Base-by-base conservation (phyloP, 2,329 filamentous ascomycete genomes). In the Hymenoscyphus infarciens region DNA sequence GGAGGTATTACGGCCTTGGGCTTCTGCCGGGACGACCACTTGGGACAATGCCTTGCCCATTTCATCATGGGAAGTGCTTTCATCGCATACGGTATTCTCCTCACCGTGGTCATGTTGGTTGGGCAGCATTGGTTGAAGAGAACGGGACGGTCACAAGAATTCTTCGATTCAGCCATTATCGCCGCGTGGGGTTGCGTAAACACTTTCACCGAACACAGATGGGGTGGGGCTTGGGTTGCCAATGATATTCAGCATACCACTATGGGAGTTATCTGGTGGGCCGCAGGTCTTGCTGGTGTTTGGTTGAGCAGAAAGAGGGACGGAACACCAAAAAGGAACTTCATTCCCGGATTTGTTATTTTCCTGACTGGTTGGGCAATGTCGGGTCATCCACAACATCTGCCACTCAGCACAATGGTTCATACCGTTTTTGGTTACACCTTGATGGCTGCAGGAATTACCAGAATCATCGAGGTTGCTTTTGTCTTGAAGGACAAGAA, bases 201-300 rank as follows among this genome's bases (percentile, higher is more conserved):
- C 77, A 98, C 95, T 8, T 98, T 99, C 70, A 99, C 95, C 19
- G 95, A 98, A 77, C 95, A 99, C 74, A 86, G 90, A 59, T 99
- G 95, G 95, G 95, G 95, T 61, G 82, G 82, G 0, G 83, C 85
- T 0, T 99, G 95, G 95, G 92, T 90, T 59, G 87, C 85, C 76
- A 98, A 97, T 73, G 95, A 99, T 75, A 86, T 97, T 78, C 94
- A 99, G 76, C 95, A 99, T 76, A 99, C 95, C 0, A 91, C 90
- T n/a, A 98, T 99, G 94, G 95, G 95, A n/a, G 86, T 99, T 66
- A 87, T 99, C 59, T 99, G 95, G 95, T 99, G 94, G 94, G 90
- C 87, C 71, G 94, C 95, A 7, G 95, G 95, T 27, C 79, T 99
- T 33, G 84, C 94, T 11, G 95, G 95, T 52, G 83, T 99, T 59